Evolutionary conservation across 129 eudicot species (phyloP).

Genomic region (Arctium minus): DNA sequence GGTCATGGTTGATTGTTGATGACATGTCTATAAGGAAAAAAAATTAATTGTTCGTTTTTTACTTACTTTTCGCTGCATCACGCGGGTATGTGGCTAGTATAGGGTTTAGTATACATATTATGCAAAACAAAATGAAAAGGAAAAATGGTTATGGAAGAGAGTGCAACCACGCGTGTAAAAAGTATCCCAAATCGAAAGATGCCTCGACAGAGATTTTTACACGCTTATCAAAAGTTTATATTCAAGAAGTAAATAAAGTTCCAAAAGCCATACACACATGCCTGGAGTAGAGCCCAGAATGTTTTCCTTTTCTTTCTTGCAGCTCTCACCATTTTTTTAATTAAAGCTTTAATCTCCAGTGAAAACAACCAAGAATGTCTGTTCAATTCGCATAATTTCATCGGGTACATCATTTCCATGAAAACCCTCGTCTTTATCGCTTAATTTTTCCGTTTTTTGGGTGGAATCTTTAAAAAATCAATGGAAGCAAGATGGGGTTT

Average conservation of each 20-base stretch:
- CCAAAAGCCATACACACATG: constrained; percentile 22
- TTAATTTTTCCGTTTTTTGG: neutral
- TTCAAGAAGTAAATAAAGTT: constrained; percentile 24
- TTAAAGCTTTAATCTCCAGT: neutral
- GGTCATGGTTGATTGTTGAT: too few species aligned
- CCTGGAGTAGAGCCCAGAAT: constrained; percentile 19
- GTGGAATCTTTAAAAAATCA: neutral
- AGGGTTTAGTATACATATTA: neutral
- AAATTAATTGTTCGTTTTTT: too few species aligned
- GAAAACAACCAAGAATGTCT: constrained; percentile 7
- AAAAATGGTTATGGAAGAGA: constrained; percentile 28
- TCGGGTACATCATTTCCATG: neutral
- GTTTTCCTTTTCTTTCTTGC: constrained; percentile 7
- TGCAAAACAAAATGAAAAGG: neutral
- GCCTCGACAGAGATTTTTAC: constrained; percentile 44
- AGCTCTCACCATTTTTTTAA: too few species aligned
- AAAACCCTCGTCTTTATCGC: constrained; percentile 11
- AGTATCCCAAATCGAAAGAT: constrained; percentile 34
- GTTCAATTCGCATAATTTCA: neutral
- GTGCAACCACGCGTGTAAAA: constrained; percentile 47
- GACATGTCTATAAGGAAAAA: too few species aligned
- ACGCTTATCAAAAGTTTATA: constrained; percentile 38
- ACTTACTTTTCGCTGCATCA: too few species aligned
- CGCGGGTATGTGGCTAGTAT: too few species aligned
- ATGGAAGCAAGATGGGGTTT: constrained; percentile 46